phyloP scores from a whole-genome alignment of 768 basidiomycete genomes.

The Pleurotus ostreatus region DNA sequence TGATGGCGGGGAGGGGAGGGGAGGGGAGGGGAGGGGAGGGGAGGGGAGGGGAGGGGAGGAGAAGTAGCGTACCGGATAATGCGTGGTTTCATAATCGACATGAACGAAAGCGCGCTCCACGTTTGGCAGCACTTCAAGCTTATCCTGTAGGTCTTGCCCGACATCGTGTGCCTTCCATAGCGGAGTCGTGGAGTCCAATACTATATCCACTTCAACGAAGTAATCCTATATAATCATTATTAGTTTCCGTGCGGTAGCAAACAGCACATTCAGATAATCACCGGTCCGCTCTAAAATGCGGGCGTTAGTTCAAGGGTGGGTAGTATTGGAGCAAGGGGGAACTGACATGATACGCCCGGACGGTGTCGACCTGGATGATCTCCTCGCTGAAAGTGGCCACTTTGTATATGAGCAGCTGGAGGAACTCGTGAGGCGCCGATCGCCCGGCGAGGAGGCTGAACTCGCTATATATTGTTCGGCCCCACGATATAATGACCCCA shows the following conservation, averaged over 20 bases:
- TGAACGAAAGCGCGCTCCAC: conserved; percentile 94
- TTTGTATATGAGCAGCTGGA: conserved; percentile 92
- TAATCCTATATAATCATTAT: conserved; percentile 53
- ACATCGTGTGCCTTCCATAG: conserved; percentile 87
- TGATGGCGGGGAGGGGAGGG: not conserved
- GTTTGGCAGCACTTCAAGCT: conserved; percentile 83
- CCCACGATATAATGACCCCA: conserved; percentile 81
- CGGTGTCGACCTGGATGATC: conserved; percentile 86
- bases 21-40: not conserved
- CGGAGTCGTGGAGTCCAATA: conserved; percentile 86
- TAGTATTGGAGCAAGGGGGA: conserved; percentile 8
- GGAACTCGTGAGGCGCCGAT: conserved; percentile 87
- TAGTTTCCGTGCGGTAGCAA: not conserved
- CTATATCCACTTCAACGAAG: conserved; percentile 94
- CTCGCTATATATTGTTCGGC: conserved; percentile 68
- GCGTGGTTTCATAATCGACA: conserved; percentile 92
- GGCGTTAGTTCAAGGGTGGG: conserved; percentile 6
- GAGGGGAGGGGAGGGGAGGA: not conserved
- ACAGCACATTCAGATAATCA: conserved; percentile 24
- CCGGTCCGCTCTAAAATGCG: conserved; percentile 62
- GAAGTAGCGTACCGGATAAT: conserved; percentile 41
- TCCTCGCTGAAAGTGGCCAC: conserved; percentile 83
- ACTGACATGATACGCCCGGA: conserved; percentile 86
- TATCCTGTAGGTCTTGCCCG: conserved; percentile 82
- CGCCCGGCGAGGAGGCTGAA: conserved; percentile 89